Base-by-base conservation (phyloP, 257 asterid genomes). In the Nicotiana paniculata region DNA sequence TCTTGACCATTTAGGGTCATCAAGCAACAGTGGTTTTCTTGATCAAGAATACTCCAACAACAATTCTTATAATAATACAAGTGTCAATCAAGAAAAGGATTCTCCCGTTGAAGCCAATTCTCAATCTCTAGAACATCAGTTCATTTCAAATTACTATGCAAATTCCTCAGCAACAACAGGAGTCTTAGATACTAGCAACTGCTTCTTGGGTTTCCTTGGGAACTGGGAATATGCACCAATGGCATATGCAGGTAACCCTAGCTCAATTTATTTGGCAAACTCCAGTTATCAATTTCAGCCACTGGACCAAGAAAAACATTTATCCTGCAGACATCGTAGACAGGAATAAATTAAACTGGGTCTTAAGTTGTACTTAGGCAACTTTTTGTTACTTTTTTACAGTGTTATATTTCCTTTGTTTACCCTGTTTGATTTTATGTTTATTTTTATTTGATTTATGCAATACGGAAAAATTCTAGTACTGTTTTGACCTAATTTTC, bases 241-340 rank as follows among this genome's bases (percentile, higher is more conserved):
- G 18, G 11, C 90, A 26, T 74, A 77, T 54, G 89, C 86, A 86
- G 93, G 90, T 86, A 87, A 89, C 85, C 87, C 87, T 86, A 85
- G 58, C 65, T 86, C 92, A 30, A 78, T 63, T 82, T 87, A 70
- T 84, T 81, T 84, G 48, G 81, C 66, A 83, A 24, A 81, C 63
- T 37, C 82, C 3, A 80, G 84, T 33, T 82, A 86, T 82, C 88
- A 79, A 18, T 78, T 75, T 81, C 85, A 81, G 58, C 69, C 66
- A 18, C 30, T 33, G 28, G 75, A 67, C 33, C 70, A 80, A 64
- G 48, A 63, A 63, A 80, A 80, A 6, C n/a, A 43, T 18, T 43
- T 66, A 9, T 62, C 75, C 72, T 37, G 1, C 64, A 80, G 17
- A 54, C 77, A 80, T 64, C 77, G 46, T 28, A 43, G 48, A 17